Percentiles rank a stretch among this genome's conserved stretches.
phyloP scores from a whole-genome alignment of 108 stramenopile species.

The Cyclotella kingstonii region DNA sequence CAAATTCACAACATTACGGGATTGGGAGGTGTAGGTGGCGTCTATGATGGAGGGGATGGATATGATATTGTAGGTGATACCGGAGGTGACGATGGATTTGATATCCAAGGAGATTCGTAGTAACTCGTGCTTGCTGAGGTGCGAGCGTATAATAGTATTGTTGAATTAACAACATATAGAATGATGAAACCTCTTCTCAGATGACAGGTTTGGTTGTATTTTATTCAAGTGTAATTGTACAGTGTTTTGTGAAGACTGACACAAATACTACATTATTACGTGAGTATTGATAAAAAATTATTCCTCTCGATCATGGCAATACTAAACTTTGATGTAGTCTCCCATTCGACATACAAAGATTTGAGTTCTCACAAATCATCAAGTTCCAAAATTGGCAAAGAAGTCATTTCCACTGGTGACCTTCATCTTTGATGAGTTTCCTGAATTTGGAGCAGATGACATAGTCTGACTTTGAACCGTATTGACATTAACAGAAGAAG shows the following conservation, averaged over 20 bases:
- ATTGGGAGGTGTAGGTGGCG: neutral
- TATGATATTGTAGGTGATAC: conserved; percentile 17
- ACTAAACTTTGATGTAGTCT: too few relatives aligned
- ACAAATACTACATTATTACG: too few relatives aligned
- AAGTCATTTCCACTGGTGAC: conserved; percentile 65
- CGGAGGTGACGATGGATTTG: conserved; percentile 22
- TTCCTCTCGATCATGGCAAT: too few relatives aligned
- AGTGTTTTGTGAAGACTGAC: too few relatives aligned
- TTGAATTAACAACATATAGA: neutral
- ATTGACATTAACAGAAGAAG: conserved; percentile 40
- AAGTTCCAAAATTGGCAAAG: conserved; percentile 82
- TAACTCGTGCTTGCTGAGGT: neutral
- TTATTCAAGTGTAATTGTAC: too few relatives aligned
- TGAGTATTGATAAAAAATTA: too few relatives aligned
- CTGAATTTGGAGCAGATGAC: conserved; percentile 25
- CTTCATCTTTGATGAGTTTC: conserved; percentile 39
- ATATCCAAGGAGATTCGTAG: conserved; percentile 34
- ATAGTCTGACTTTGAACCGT: conserved; percentile 8
- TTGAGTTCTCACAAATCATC: neutral
- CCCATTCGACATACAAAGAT: too few relatives aligned
- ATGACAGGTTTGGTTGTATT: too few relatives aligned
- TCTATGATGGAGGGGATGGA: conserved; percentile 1
- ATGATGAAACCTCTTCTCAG: neutral
- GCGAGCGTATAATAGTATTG: too few relatives aligned
- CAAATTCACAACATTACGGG: neutral